phyloP scores from a whole-genome alignment of 164 flowering plant species.

The Santalum album region DNA sequence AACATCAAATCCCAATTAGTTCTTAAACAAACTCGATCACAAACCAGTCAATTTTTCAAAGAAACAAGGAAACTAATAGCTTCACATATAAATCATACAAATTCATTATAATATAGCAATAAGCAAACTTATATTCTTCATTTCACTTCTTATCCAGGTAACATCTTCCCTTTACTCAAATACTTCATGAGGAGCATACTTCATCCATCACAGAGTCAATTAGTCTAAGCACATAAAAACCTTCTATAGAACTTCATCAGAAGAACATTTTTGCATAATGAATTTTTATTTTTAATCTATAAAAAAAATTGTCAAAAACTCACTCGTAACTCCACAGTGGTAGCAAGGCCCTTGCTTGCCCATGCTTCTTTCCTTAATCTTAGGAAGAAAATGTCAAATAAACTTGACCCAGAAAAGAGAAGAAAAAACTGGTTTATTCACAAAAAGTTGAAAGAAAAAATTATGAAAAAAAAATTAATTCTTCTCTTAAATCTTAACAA shows the following conservation, averaged over 20 bases:
- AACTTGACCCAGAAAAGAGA: conserved; percentile 9
- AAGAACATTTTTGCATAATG: conserved; percentile 7
- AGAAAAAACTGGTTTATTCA: conserved; percentile 9
- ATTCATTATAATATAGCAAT: background rate
- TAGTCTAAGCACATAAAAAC: conserved; percentile 3
- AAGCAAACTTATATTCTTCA: conserved; percentile 3
- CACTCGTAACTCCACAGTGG: conserved; percentile 99
- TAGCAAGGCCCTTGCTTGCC: conserved; percentile 96
- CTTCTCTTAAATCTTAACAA: conserved; percentile 15
- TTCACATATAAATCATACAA: conserved; percentile 4
- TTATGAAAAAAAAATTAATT: conserved; percentile 10
- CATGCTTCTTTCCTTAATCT: conserved; percentile 36
- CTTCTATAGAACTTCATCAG: background rate
- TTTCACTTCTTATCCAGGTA: too few relatives aligned
- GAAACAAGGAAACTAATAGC: conserved; percentile 2
- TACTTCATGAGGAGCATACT: conserved; percentile 2
- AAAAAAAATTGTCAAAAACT: conserved; percentile 41
- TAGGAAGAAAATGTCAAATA: conserved; percentile 7
- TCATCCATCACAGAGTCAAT: conserved; percentile 5
- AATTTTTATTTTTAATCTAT: background rate
- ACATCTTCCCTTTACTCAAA: too few relatives aligned
- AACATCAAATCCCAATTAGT: conserved; percentile 2
- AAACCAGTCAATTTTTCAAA: too few relatives aligned
- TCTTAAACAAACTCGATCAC: conserved; percentile 2
- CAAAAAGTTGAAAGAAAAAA: conserved; percentile 7